These are phyloP conservation scores for Silene coronaria DNA, from an alignment of 179 eudicot genomes.

Conservation along the genomic window DNA sequence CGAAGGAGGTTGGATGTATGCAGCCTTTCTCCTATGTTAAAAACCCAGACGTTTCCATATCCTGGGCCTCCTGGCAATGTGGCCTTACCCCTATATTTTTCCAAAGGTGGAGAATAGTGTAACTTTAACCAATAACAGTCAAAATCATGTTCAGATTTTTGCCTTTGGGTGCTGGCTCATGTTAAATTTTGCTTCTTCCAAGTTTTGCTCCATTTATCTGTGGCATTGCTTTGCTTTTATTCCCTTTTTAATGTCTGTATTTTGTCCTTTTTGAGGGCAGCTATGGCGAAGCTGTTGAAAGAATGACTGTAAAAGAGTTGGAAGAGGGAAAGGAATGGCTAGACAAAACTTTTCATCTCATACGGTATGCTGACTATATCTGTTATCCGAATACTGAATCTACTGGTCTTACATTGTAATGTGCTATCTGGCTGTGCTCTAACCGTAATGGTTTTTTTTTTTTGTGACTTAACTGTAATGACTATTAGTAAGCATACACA, in stretches of 20 bases:
- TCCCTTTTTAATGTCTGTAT: neutral
- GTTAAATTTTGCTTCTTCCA: neutral
- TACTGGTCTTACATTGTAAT: slow-evolving; percentile 5
- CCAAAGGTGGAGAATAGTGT: no score
- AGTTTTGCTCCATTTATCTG: neutral
- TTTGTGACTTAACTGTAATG: no score
- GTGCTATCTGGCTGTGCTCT: neutral
- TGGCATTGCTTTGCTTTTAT: neutral
- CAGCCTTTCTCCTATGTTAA: no score
- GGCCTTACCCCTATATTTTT: no score
- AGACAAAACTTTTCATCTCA: slow-evolving; percentile 62
- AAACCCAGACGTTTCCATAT: no score
- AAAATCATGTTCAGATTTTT: neutral
- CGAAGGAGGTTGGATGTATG: no score
- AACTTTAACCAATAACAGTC: neutral
- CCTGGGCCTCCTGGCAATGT: no score
- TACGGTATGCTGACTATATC: slow-evolving; percentile 47
- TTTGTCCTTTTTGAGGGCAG: slow-evolving; percentile 29
- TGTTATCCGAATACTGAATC: neutral
- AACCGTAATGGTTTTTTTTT: no score
- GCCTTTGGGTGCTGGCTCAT: neutral
- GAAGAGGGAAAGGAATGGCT: slow-evolving; percentile 87
- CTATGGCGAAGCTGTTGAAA: slow-evolving; percentile 57
- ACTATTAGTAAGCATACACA: no score
- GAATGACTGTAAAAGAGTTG: slow-evolving; percentile 65